Evolutionary conservation across 306 rosid species (phyloP), one percentile per base, ranked within the genome.

Genomic region (Prunus campanulata): DNA sequence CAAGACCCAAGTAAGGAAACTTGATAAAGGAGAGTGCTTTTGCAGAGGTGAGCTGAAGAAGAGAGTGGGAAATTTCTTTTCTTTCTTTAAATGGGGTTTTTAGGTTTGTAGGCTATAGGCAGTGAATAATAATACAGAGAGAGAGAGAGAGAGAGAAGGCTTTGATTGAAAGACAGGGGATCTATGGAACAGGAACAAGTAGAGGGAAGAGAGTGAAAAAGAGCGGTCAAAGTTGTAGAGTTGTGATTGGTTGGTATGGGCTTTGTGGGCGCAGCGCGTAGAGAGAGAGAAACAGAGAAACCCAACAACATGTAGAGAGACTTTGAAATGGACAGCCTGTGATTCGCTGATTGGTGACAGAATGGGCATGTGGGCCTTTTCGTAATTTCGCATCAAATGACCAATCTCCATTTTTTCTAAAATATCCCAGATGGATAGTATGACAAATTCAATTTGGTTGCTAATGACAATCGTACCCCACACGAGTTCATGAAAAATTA

Each of bases 221-320:
- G 75, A 71, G 71, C 63, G 75, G 87, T 90, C 84, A 83, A 73
- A 77, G 77, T 82, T 78, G 87, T 56, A 81, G 87, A 89, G 91
- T 87, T 84, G 85, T 91, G 92, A 93, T 93, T 91, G 93, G 98
- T 83, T 76, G 84, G 82, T 54, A 66, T 64, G 88, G 77, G 32
- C 68, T 46, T 77, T 71, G 80, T 71, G 84, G 74, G 91, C 77
- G 77, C 86, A 78, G 77, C 49, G 44, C 8, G 44, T 2, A n/a
- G 76, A 64, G 15, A 50, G 71, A 70, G 66, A 57, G 51, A 66
- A 18, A 47, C 65, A 25, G 71, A 59, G 64, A 78, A 57, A 67
- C 63, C 49, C 64, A 74, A 25, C 78, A 64, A 54, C 70, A 4
- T 12, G 46, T 39, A 7, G 44, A 39, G 63, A 47, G 74, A 19